A percentile compares a stretch with the other conserved stretches of the same genome.
These are phyloP conservation scores for Prunus armeniaca DNA, from an alignment of 306 rosid species.

Conservation along the genomic window DNA sequence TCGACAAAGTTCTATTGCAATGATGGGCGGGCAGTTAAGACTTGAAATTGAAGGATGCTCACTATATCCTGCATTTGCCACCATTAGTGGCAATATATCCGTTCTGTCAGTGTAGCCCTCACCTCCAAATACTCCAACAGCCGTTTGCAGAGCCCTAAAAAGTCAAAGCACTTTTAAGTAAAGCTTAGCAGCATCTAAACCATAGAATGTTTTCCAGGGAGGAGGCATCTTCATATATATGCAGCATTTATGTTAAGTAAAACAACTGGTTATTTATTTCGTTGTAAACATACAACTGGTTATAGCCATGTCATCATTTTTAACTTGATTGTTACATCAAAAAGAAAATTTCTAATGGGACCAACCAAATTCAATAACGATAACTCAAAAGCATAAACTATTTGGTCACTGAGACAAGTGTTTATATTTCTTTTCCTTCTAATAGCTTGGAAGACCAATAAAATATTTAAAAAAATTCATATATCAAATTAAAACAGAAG, in stretches of 20 bases:
- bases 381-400: neutral
- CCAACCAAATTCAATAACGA: neutral
- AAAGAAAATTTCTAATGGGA: neutral
- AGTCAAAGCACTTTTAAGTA: constrained; percentile 15
- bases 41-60: constrained; percentile 38
- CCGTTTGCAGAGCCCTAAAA: constrained; percentile 46
- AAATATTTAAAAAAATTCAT: too few species aligned
- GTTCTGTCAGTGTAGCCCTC: constrained; percentile 34
- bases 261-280: neutral
- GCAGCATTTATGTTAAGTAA: neutral
- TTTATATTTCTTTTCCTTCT: neutral
- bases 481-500: too few species aligned
- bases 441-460: neutral
- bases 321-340: neutral
- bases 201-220: neutral
- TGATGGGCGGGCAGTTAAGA: constrained; percentile 42
- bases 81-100: constrained; percentile 41
- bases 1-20: constrained; percentile 45
- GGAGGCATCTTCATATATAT: neutral
- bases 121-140: constrained; percentile 53
- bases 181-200: constrained; percentile 10
- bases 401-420: neutral
- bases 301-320: neutral
- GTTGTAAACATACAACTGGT: neutral
- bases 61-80: constrained; percentile 42